phyloP scores from a whole-genome alignment of 805 yeast genomes.

The Komagataella populi region DNA sequence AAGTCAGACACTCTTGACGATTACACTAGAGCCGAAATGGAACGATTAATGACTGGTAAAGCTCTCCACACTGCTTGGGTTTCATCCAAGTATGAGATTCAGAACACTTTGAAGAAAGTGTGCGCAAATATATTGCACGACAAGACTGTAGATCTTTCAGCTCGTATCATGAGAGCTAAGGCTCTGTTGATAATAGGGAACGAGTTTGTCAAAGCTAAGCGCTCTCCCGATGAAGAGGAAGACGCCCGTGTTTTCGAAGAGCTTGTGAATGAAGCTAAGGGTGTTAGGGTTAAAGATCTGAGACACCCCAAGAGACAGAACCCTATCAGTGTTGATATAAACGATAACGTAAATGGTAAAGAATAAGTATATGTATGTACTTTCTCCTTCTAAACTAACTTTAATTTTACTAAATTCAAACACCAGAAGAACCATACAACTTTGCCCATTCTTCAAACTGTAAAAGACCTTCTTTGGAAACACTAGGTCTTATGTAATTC shows the following conservation, averaged over 20 bases:
- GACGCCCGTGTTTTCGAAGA: constrained; percentile 73
- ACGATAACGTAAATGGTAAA: not conserved
- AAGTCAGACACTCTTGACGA: constrained; percentile 27
- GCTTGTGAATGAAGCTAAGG: constrained; percentile 19
- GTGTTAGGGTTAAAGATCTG: constrained; percentile 14
- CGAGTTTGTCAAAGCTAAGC: constrained; percentile 41
- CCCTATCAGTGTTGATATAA: not conserved
- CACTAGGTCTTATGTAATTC: constrained; percentile 76
- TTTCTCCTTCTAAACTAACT: not conserved
- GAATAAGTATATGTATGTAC: not conserved
- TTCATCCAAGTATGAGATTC: constrained; percentile 69
- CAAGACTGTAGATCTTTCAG: constrained; percentile 29
- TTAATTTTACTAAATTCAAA: constrained; percentile 18
- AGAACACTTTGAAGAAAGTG: constrained; percentile 55
- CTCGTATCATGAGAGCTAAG: constrained; percentile 47
- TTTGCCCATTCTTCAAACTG: constrained; percentile 85
- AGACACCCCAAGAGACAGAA: constrained; percentile 2
- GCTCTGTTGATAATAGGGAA: constrained; percentile 47
- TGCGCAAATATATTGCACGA: constrained; percentile 57
- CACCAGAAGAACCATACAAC: constrained; percentile 81
- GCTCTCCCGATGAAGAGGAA: constrained; percentile 59
- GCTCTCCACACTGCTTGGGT: constrained; percentile 79
- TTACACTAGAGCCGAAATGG: constrained; percentile 44
- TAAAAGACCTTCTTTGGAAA: constrained; percentile 63
- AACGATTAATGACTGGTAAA: constrained; percentile 64